These are phyloP conservation scores for Gentiana macrophylla DNA, from an alignment of 257 asterid species.

Conservation along the genomic window DNA sequence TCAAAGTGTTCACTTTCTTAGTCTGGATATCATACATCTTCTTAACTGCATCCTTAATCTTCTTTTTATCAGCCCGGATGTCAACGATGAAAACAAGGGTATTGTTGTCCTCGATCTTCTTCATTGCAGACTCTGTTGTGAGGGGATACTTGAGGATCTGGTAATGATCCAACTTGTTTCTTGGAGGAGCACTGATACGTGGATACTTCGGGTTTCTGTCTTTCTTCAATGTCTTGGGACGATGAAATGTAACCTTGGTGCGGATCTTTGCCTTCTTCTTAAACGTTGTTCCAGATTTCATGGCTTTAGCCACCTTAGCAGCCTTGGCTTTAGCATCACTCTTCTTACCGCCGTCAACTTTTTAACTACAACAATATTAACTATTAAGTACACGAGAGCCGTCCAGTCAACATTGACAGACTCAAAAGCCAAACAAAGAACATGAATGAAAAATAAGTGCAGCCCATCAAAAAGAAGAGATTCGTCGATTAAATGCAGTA, in stretches of 20 bases:
- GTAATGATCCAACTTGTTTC: conserved; percentile 27
- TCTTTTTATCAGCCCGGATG: conserved; percentile 7
- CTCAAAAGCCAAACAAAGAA: too few species aligned
- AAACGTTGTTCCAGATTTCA: too few species aligned
- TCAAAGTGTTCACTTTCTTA: conserved; percentile 11
- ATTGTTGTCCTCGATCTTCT: conserved; percentile 27
- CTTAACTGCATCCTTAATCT: too few species aligned
- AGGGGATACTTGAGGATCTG: conserved; percentile 6
- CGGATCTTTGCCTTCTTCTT: conserved; percentile 16
- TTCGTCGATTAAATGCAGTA: too few species aligned
- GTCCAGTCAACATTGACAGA: too few species aligned
- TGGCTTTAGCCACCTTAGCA: too few species aligned
- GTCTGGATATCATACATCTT: conserved; percentile 2
- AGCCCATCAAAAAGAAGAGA: too few species aligned
- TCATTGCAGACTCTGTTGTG: conserved; percentile 28
- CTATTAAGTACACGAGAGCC: too few species aligned
- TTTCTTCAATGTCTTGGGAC: conserved; percentile 22
- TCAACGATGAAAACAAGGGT: conserved; percentile 29
- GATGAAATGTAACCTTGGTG: conserved; percentile 28
- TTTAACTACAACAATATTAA: too few species aligned
- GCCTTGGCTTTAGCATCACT: too few species aligned
- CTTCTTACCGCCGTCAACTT: too few species aligned
- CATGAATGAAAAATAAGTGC: too few species aligned
- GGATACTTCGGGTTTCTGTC: conserved; percentile 28
- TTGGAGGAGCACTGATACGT: conserved; percentile 24